Evolutionary conservation across 1,284 basidiomycete species (phyloP).

Genomic region (Sanghuangporus weigelae): DNA sequence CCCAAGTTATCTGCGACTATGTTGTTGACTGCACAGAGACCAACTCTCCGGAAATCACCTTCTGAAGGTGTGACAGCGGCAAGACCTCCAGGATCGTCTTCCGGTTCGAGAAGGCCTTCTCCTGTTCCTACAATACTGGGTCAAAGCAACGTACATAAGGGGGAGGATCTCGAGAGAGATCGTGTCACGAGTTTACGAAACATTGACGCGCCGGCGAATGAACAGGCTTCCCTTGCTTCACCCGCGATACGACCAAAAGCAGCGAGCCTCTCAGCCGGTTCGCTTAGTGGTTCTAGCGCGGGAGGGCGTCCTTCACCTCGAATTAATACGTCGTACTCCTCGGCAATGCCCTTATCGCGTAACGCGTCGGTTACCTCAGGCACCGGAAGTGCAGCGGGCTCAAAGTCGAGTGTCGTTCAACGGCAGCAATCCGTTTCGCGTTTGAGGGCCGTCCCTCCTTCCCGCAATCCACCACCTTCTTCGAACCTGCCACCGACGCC

Average conservation of each 20-base stretch:
- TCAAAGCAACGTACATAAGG: not conserved
- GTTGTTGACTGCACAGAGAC: slow-evolving; percentile 9
- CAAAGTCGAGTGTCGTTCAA: slow-evolving; percentile 3
- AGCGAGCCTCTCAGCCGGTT: slow-evolving; percentile 10
- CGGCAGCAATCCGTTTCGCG: slow-evolving; percentile 15
- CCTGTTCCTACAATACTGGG: not conserved
- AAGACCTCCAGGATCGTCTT: not conserved
- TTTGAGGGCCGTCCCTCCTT: slow-evolving; percentile 16
- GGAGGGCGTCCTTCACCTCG: slow-evolving; percentile 3
- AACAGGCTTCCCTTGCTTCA: slow-evolving; percentile 2
- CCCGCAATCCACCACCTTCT: slow-evolving; percentile 15
- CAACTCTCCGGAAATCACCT: slow-evolving; percentile 4
- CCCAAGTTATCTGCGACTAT: slow-evolving; percentile 4
- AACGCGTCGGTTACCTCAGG: slow-evolving; percentile 8
- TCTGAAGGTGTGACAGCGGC: slow-evolving; percentile 2
- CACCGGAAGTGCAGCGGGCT: slow-evolving; percentile 1
- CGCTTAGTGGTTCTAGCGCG: slow-evolving; percentile 2
- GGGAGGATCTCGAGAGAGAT: not conserved
- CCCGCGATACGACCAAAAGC: slow-evolving; percentile 2
- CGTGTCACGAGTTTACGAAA: slow-evolving; percentile 3
- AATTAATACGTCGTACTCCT: slow-evolving; percentile 9
- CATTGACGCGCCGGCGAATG: not conserved
- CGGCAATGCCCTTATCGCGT: slow-evolving; percentile 11
- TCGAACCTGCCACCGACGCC: slow-evolving; percentile 15
- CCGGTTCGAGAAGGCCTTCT: slow-evolving; percentile 1